Evolutionary conservation across 768 basidiomycete species (phyloP).

Genomic region (Gymnopilus junonius): DNA sequence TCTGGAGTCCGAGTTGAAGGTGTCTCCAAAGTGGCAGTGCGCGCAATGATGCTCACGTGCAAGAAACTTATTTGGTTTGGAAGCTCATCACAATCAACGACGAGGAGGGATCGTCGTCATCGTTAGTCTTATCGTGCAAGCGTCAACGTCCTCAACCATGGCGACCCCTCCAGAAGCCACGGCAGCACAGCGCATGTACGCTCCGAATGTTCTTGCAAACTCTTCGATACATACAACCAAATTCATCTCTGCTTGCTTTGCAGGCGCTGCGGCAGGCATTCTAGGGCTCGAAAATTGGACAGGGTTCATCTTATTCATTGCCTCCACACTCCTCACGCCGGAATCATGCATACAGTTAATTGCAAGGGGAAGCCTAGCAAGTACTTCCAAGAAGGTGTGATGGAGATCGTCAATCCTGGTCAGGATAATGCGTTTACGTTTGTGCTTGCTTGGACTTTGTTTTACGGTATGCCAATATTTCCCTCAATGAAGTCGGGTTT

Average conservation of each 20-base stretch:
- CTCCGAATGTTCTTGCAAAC: conserved; percentile 70
- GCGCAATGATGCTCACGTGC: neutral
- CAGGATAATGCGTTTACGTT: conserved; percentile 93
- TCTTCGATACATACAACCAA: conserved; percentile 67
- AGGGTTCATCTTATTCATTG: conserved; percentile 81
- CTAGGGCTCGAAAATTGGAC: conserved; percentile 85
- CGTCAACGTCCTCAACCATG: conserved; percentile 37
- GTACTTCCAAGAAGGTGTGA: conserved; percentile 61
- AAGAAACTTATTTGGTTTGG: neutral
- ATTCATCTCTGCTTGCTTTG: conserved; percentile 82
- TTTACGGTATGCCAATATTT: conserved; percentile 70
- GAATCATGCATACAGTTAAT: conserved; percentile 68
- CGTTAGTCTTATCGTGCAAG: neutral
- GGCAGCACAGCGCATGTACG: conserved; percentile 61
- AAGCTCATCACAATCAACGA: neutral
- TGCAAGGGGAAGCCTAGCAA: conserved; percentile 68
- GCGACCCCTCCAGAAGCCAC: conserved; percentile 52
- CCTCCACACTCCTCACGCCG: conserved; percentile 71
- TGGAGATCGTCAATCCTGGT: conserved; percentile 79
- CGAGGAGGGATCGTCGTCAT: neutral
- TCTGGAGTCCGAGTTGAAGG: neutral
- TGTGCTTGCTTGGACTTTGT: conserved; percentile 91
- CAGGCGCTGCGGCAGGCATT: conserved; percentile 87
- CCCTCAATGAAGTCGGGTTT: neutral
- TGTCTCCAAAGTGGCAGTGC: neutral